Base-by-base conservation (phyloP, 2,329 filamentous ascomycete genomes). In the Trichoderma semiorbis region DNA sequence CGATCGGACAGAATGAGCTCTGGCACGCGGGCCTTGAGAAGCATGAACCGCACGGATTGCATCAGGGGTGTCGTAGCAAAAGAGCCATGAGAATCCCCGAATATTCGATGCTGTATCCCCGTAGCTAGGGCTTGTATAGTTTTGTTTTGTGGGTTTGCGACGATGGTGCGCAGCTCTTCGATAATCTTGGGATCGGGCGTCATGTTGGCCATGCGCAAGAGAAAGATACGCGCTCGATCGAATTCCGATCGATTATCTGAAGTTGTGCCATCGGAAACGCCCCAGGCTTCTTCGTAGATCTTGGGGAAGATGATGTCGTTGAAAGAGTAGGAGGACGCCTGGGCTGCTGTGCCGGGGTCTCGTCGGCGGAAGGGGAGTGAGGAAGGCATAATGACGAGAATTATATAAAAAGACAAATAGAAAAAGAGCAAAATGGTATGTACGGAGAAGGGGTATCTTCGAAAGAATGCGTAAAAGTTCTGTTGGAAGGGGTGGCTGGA, bases 41-140 rank as follows among this genome's bases (percentile, higher is more conserved):
- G 74, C 74, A 81, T 78, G 72, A 80, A 81, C 11, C 79, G 79
- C 47, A 81, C 73, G 26, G 77, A 76, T 68, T 81, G 80, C 24
- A 81, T 73, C 18, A 82, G 68, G 1, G 78, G 78, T 3, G 77
- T 80, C 3, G 76, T 72, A 12, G 69, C 71, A 70, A 81, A 82
- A 1, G 75, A 75, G 26, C 74, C 73, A 69, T 81, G 80, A 4
- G 77, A 75, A 65, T 77, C 74, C 6, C 74, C 76, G 55, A 78
- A 79, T 30, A 81, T 72, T 5, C 73, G 72, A 30, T 63, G 57
- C 61, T 79, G 76, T n/a, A 81, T 73, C 3, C 76, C 78, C 6
- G 72, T 73, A 2, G 79, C 80, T 1, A 81, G 65, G 10, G 75
- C 74, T 16, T 76, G 72, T 6, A 80, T 74, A 5, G 74, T 78